phyloP scores from a whole-genome alignment of 495 filamentous ascomycete species.

The Tricharina praecox region DNA sequence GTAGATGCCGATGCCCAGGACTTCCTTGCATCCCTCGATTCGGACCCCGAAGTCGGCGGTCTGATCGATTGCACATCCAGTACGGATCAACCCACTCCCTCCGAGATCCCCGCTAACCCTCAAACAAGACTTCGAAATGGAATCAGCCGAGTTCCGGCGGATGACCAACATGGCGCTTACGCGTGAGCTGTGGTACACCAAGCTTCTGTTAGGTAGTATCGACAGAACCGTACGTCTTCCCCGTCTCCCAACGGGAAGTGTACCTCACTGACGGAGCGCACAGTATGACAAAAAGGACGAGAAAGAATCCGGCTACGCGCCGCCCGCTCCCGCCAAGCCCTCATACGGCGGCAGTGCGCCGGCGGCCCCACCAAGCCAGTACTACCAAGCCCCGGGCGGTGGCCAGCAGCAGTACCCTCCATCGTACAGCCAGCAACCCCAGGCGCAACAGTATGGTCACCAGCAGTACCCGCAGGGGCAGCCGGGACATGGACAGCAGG shows the following conservation, averaged over 20 bases:
- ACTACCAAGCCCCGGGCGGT: no score
- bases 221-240: conserved; percentile 14
- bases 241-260: background rate
- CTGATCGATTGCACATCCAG: conserved; percentile 60
- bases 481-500: no score
- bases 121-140: conserved; percentile 31
- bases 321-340: background rate
- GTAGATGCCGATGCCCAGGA: conserved; percentile 48
- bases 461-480: background rate
- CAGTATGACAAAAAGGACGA: conserved; percentile 25
- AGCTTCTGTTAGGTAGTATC: conserved; percentile 54
- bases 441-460: background rate
- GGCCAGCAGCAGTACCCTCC: background rate
- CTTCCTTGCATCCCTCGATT: conserved; percentile 46
- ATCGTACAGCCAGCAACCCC: background rate
- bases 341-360: background rate
- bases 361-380: background rate
- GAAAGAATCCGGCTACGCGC: background rate
- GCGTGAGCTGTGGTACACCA: conserved; percentile 51
- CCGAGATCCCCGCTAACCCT: no score
- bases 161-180: conserved; percentile 34
- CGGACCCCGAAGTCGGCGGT: conserved; percentile 43
- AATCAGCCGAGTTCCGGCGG: conserved; percentile 50
- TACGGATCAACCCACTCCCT: no score
- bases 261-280: conserved; percentile 5